Percentiles rank a stretch among this genome's conserved stretches.
These are phyloP conservation scores for Adiantum capillusveneris DNA, from an alignment of 75 land plant species.

Conservation along the genomic window DNA sequence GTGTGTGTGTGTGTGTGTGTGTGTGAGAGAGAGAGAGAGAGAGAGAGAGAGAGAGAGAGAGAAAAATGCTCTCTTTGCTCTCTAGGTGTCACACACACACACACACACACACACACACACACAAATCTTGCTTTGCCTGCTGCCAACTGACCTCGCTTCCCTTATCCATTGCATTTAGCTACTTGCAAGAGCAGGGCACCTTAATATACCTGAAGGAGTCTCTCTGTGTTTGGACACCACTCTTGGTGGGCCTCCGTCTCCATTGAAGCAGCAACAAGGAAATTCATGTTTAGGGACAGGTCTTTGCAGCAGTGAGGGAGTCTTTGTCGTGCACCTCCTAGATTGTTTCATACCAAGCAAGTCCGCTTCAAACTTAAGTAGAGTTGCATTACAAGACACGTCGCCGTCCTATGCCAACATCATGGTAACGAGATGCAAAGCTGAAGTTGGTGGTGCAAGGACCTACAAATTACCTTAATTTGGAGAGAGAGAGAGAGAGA, in stretches of 20 bases:
- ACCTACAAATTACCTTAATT: too few species aligned
- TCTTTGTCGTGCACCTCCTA: slow-evolving; percentile 54
- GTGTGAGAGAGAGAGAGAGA: too few species aligned
- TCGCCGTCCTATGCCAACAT: slow-evolving; percentile 37
- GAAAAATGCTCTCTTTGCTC: too few species aligned
- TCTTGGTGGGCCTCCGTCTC: background rate
- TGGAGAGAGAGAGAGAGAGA: too few species aligned
- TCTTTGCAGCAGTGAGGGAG: background rate
- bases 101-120: too few species aligned
- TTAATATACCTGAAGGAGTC: background rate
- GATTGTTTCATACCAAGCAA: slow-evolving; percentile 93
- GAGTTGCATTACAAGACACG: slow-evolving; percentile 68
- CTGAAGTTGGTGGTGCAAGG: background rate
- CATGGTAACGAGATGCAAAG: too few species aligned
- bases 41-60: too few species aligned
- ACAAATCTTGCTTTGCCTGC: too few species aligned
- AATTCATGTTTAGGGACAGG: background rate
- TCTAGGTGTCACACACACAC: too few species aligned
- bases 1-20: too few species aligned
- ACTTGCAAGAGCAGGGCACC: background rate
- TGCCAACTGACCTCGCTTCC: too few species aligned
- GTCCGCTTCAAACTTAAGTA: slow-evolving; percentile 68
- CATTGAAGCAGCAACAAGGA: background rate
- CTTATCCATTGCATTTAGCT: too few species aligned
- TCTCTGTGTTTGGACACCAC: background rate